A percentile compares a stretch with the other conserved stretches of the same genome.
Conservation (phyloP, 1,284 basidiomycete species). For the Fomitopsis pinicola region DNA sequence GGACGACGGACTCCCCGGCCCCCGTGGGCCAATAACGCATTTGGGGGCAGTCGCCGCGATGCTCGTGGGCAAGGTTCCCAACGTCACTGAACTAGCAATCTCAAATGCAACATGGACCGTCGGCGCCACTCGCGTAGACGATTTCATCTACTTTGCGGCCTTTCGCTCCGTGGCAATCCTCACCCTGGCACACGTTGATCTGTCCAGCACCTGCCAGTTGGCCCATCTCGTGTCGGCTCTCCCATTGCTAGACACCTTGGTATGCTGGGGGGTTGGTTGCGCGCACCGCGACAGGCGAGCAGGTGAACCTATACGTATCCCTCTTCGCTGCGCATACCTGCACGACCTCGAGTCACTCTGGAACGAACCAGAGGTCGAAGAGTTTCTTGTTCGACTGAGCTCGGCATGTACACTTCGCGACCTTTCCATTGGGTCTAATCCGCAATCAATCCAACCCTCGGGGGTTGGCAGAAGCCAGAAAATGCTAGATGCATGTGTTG, state of each 20-base stretch:
- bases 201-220: not conserved
- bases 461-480: not conserved
- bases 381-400: not conserved
- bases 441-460: not conserved
- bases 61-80: not conserved
- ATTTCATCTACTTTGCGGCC: not conserved
- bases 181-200: not conserved
- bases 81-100: not conserved
- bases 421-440: not conserved
- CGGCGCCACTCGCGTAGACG: not conserved
- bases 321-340: not conserved
- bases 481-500: not conserved
- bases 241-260: not conserved
- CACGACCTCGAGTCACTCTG: not conserved
- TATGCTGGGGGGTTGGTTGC: not conserved
- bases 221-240: not conserved
- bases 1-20: no score
- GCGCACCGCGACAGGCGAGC: not conserved
- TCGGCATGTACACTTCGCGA: not conserved
- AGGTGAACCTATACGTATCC: not conserved
- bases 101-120: not conserved
- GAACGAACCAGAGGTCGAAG: not conserved
- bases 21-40: not conserved
- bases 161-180: not conserved
- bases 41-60: not conserved